Evolutionary conservation across 75 land plant genomes (phyloP).

Genomic region (Gnetum montanum): DNA sequence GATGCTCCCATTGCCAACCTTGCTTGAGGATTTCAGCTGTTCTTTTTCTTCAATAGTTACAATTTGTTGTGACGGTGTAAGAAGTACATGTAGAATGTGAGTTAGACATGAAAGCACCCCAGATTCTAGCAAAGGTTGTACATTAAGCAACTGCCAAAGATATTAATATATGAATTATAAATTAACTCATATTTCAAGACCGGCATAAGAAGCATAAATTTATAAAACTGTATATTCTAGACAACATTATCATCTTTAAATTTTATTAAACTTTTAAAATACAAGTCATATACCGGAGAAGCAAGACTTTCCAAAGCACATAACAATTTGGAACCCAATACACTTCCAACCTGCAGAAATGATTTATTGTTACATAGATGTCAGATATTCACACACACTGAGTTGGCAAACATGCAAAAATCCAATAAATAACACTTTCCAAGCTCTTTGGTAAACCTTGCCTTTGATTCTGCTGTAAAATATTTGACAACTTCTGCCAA

Average conservation of each 20-base stretch:
- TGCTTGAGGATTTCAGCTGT: neutral
- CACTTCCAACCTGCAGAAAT: conserved; percentile 49
- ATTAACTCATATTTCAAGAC: too few species aligned
- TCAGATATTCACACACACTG: neutral
- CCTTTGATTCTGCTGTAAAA: conserved; percentile 65
- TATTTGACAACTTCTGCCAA: conserved; percentile 38
- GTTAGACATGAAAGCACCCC: conserved; percentile 93
- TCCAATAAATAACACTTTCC: neutral
- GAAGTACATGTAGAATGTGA: conserved; percentile 63
- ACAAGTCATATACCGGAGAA: conserved; percentile 83
- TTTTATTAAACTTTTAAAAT: too few species aligned
- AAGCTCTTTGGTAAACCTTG: conserved; percentile 6
- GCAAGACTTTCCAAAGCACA: conserved; percentile 82
- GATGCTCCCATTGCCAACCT: conserved; percentile 5
- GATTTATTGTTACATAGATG: neutral
- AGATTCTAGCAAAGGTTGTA: conserved; percentile 91
- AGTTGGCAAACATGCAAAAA: neutral
- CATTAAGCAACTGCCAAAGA: conserved; percentile 80
- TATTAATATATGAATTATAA: neutral
- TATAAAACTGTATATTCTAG: too few species aligned
- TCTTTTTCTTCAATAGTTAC: too few species aligned
- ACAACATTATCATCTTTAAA: too few species aligned
- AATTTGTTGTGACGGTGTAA: too few species aligned
- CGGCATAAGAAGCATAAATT: too few species aligned
- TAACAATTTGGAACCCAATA: conserved; percentile 72